Evolutionary conservation across 2,329 filamentous ascomycete species (phyloP), one percentile per base, ranked within the genome.

Genomic region (Pseudopyrenochaeta lycopersici): DNA sequence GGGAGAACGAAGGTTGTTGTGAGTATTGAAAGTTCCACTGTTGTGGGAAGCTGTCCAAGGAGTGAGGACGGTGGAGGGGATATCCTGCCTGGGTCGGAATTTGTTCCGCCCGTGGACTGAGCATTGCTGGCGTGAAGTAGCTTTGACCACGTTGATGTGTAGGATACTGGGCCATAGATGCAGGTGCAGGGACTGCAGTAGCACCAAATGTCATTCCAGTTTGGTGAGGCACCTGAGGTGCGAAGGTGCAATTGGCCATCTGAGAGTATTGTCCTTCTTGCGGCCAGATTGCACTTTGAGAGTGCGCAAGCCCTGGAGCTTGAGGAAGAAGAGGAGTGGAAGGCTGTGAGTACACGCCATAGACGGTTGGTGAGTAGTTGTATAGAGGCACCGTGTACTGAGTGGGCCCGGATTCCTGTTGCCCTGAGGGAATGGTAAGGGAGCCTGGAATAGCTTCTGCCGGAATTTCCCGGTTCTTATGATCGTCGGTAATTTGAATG

Each of bases 401-500:
- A 18, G 54, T 45, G 10, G 62, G 49, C 36, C 66, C 53, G 10
- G 51, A 52, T 18, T 62, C 61, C 23, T 58, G 51, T 5, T 36
- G 31, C 7, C 40, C 50, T 14, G 58, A 49, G 32, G 56, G 59
- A 39, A 72, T 60, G 47, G 46, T 62, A 31, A 72, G 46, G 7
- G 62, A 50, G 7, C 60, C 60, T 21, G 63, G 62, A 12, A 69
- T 44, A 4, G 54, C 41, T 12, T 71, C 68, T 9, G 62, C 44
- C 18, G 68, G 55, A 20, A 54, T 54, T 46, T 74, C 70, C 57
- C 71, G 72, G 62, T 74, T 97, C 79, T 98, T 98, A 80, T 98
- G 94, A 70, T 99, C 94, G 72, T 99, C 94, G 1, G 95, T 98
- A 60, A 98, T 97, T 85, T 97, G 94, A 61, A 98, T 96, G 88